These are phyloP conservation scores for Psidium friedrichsthalianum DNA, from an alignment of 345 rosid species.

Conservation along the genomic window DNA sequence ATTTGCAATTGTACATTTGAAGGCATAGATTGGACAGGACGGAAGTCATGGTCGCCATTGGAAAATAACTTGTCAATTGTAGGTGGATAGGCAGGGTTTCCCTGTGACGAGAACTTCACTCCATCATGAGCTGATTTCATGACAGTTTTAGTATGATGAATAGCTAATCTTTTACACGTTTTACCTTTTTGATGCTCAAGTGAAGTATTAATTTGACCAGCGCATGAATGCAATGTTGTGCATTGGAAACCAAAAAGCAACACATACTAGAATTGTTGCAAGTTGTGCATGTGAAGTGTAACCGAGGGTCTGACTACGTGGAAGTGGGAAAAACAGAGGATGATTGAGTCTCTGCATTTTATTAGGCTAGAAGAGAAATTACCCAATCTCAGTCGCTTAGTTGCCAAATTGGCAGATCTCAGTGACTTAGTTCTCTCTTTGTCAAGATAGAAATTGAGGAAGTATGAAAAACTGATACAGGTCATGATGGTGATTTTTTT, in stretches of 20 bases:
- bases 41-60: not conserved
- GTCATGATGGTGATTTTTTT: not conserved
- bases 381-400: not conserved
- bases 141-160: not conserved
- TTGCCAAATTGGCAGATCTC: not conserved
- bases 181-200: not conserved
- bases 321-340: not conserved
- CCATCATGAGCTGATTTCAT: not conserved
- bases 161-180: not conserved
- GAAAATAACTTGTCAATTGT: not conserved
- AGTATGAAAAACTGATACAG: not conserved
- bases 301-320: not conserved
- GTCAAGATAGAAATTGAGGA: not conserved
- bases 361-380: not conserved
- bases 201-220: not conserved
- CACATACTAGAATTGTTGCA: not conserved
- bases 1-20: not conserved
- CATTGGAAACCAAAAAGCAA: not conserved
- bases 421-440: not conserved
- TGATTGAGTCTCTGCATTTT: not conserved
- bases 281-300: not conserved
- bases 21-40: not conserved
- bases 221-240: not conserved
- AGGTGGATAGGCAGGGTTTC: not conserved
- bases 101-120: not conserved